Evolutionary conservation across 2,329 filamentous ascomycete genomes (phyloP).

Genomic region (Aspergillus eucalypticola): DNA sequence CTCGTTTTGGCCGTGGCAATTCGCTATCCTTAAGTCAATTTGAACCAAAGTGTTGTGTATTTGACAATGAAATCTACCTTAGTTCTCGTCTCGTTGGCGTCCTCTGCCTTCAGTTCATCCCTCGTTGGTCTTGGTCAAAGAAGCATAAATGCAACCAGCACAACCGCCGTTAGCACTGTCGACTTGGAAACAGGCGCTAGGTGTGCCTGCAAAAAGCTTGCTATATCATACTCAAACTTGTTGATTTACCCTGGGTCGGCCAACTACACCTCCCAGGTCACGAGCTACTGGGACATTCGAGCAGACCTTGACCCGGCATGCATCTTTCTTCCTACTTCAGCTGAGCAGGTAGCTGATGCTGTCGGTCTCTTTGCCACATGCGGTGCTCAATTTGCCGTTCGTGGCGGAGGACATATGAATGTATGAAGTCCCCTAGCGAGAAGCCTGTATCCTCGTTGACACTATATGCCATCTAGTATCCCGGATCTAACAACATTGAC

Average conservation of each 20-base stretch:
- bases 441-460: too few species aligned
- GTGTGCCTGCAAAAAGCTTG: not conserved
- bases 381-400: conserved; percentile 53
- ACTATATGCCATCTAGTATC: conserved; percentile 17
- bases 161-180: not conserved
- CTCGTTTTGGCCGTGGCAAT: not conserved
- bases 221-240: not conserved
- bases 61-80: not conserved
- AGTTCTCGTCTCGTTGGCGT: not conserved
- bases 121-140: not conserved
- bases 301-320: conserved; percentile 29
- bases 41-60: too few species aligned
- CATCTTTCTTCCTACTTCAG: conserved; percentile 31
- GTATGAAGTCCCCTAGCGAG: conserved; percentile 5
- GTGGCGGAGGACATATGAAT: conserved; percentile 55
- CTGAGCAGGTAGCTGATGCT: conserved; percentile 27
- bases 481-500: conserved; percentile 34
- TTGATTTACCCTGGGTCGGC: conserved; percentile 11
- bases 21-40: not conserved
- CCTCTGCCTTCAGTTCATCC: not conserved
- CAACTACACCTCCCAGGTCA: conserved; percentile 27
- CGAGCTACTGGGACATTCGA: conserved; percentile 33
- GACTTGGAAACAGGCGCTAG: not conserved
- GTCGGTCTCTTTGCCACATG: conserved; percentile 25
- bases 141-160: not conserved